Percentiles rank a stretch among this genome's conserved stretches.
Evolutionary conservation across 139 green algal genomes (phyloP).

Genomic region (Auxenochlorella pyrenoidosa): DNA sequence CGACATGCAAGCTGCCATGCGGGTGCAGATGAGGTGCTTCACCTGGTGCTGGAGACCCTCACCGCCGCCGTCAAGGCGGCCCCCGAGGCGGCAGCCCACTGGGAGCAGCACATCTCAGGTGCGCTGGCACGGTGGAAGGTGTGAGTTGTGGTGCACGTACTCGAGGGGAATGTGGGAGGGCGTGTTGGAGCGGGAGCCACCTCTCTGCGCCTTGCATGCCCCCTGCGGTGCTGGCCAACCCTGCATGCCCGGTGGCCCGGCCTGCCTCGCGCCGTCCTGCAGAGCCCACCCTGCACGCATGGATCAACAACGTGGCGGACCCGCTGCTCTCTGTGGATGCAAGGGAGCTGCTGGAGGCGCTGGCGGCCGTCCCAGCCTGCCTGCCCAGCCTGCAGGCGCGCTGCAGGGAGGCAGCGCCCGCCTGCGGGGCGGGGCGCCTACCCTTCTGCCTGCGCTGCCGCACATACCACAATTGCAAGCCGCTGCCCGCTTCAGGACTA

Average conservation of each 20-base stretch:
- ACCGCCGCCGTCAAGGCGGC: constrained; percentile 50
- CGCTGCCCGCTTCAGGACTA: not conserved
- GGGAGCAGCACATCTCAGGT: constrained; percentile 54
- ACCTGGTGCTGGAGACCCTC: constrained; percentile 84
- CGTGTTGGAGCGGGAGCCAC: too few relatives aligned
- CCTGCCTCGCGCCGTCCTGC: not conserved
- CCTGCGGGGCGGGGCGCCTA: not conserved
- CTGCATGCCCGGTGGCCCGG: too few relatives aligned
- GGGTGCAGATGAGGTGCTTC: constrained; percentile 49
- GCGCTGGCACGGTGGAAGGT: too few relatives aligned
- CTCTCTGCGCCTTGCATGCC: too few relatives aligned
- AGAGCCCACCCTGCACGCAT: constrained; percentile 57
- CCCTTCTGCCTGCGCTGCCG: not conserved
- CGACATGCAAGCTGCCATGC: too few relatives aligned
- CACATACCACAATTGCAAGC: too few relatives aligned
- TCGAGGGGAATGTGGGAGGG: too few relatives aligned
- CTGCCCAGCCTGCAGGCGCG: constrained; percentile 53
- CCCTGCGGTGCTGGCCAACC: too few relatives aligned
- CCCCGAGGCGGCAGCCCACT: constrained; percentile 34
- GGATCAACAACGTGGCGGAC: constrained; percentile 69
- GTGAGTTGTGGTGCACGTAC: too few relatives aligned
- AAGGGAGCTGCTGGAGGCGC: constrained; percentile 61
- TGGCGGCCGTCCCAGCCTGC: constrained; percentile 54
- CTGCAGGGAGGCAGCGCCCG: not conserved
- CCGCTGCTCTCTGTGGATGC: constrained; percentile 73